Conservation (phyloP, 306 rosid genomes). For the Rosa lucieae region DNA sequence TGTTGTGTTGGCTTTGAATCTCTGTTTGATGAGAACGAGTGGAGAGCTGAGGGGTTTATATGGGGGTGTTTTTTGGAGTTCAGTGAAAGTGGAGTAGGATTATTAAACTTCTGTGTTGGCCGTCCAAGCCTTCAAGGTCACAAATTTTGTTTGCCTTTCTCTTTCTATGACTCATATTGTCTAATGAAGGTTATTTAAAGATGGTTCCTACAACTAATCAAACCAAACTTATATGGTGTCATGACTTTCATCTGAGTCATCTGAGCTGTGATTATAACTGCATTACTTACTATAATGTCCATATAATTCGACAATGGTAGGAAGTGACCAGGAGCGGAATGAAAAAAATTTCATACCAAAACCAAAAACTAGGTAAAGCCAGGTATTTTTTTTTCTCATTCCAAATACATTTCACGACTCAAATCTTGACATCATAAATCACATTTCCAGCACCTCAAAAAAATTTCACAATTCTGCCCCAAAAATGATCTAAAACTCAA, state of each 20-base stretch:
- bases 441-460: too few relatives aligned
- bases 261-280: not conserved
- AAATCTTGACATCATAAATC: too few relatives aligned
- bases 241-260: not conserved
- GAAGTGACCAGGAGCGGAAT: too few relatives aligned
- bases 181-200: not conserved
- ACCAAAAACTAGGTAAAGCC: too few relatives aligned
- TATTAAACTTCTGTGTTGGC: constrained; percentile 19
- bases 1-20: not conserved
- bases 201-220: not conserved
- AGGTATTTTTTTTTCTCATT: too few relatives aligned
- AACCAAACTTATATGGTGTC: not conserved
- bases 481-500: too few relatives aligned
- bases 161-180: not conserved
- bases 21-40: not conserved
- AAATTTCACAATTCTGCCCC: too few relatives aligned
- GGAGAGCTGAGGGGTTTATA: constrained; percentile 2
- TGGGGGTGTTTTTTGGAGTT: not conserved
- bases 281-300: not conserved
- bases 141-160: not conserved
- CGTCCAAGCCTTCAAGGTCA: constrained; percentile 19
- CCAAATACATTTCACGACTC: too few relatives aligned
- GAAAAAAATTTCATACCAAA: too few relatives aligned
- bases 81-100: not conserved
- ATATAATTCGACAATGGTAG: not conserved